Evolutionary conservation across 169 alveolate genomes (phyloP), one percentile per base, ranked within the genome.

Genomic region (Amoebophrya sp.): DNA sequence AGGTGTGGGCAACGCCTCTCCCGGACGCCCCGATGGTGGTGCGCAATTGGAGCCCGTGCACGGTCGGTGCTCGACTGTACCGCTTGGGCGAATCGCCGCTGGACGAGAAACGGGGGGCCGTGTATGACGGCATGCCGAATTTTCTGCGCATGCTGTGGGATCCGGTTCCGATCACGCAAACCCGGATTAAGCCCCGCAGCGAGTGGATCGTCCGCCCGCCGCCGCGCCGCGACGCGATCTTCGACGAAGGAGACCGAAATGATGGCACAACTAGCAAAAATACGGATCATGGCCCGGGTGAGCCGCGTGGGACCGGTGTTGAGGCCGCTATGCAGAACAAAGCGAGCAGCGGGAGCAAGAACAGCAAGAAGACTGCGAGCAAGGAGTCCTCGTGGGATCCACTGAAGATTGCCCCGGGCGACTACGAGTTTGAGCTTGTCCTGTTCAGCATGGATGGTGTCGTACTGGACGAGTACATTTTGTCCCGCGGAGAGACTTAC

Each of bases 11-110:
- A 2, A 66, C 83, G 35, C 83, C 83, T 0, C 83, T 66, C 32
- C 83, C 83, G 2, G 83, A 66, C 35, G 83, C 83, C 32, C 32
- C 83, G 83, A 66, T 66, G 83, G 83, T 66, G 32, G 35, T 66
- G 32, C 83, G 83, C 2, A 66, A 66, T 25, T 66, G 83, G 83
- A 25, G 39, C 29, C 83, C 83, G 29, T 66, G 83, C 32, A 1
- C 35, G 29, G 83, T 66, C 29, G 83, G 83, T 1, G 83, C 83
- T 2, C 83, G 83, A 2, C 1, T 66, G 32, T 66, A 66, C 83
- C 83, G 83, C 35, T 25, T 66, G 10, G 83, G 83, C 83, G 83
- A 66, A n/a, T 66, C 83, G 83, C 83, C 83, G 32, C 35, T 66
- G 83, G 83, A 66, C 35, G 12, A n/a, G 7, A 7, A 18, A 2